These are phyloP conservation scores for Monilinia fructigena DNA, from an alignment of 2,329 filamentous ascomycete genomes.

Conservation along the genomic window DNA sequence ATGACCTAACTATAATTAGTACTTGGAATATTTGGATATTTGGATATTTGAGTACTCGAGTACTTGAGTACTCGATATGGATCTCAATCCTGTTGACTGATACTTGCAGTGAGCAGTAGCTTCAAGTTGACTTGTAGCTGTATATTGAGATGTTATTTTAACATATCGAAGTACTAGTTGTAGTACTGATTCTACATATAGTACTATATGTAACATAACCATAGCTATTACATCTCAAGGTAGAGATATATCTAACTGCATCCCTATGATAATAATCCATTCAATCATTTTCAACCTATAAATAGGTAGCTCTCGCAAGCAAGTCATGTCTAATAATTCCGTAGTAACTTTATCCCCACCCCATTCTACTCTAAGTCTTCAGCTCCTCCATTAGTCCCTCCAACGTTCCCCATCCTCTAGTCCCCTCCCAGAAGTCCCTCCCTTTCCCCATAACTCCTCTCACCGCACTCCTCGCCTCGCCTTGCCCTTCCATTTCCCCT, in stretches of 20 bases:
- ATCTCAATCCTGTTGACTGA: too few relatives aligned
- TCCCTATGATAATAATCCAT: background rate
- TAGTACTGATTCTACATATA: too few relatives aligned
- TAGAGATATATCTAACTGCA: background rate
- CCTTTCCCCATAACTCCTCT: slow-evolving; percentile 80
- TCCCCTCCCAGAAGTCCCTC: slow-evolving; percentile 80
- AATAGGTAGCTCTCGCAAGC: background rate
- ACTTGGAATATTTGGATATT: too few relatives aligned
- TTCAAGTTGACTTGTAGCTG: too few relatives aligned
- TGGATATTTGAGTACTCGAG: too few relatives aligned
- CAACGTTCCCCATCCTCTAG: slow-evolving; percentile 63
- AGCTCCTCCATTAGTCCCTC: slow-evolving; percentile 56
- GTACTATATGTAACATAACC: too few relatives aligned
- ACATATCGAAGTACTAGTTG: too few relatives aligned
- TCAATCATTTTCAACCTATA: background rate
- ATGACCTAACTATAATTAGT: too few relatives aligned
- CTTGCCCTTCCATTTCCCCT: slow-evolving; percentile 82
- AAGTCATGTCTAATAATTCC: background rate
- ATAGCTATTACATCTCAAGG: too few relatives aligned
- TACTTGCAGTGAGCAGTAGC: too few relatives aligned
- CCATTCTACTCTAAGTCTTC: slow-evolving; percentile 32
- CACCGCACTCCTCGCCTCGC: slow-evolving; percentile 76
- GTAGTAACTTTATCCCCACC: background rate
- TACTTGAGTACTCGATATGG: too few relatives aligned
- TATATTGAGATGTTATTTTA: too few relatives aligned